phyloP scores from a whole-genome alignment of 106 monocot genomes.

The Iris macrosiphon region DNA sequence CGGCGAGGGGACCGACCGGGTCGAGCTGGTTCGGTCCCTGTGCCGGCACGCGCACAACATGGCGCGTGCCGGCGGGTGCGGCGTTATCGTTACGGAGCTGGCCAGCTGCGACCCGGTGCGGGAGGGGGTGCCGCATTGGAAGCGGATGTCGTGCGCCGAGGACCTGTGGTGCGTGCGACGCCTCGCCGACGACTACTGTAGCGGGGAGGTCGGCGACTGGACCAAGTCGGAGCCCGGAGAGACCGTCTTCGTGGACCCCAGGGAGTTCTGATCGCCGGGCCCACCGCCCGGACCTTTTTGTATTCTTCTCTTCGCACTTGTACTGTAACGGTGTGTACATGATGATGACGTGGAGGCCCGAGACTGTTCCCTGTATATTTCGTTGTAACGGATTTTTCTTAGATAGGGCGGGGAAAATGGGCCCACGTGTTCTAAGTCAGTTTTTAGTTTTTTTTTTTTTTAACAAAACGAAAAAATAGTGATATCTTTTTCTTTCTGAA shows the following conservation, averaged over 20 bases:
- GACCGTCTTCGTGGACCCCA: conserved; percentile 57
- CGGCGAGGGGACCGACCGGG: conserved; percentile 26
- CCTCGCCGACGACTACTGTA: conserved; percentile 29
- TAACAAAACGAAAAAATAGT: no score
- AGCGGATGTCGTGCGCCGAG: conserved; percentile 41
- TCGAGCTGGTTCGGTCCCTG: conserved; percentile 12
- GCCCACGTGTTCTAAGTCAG: no score
- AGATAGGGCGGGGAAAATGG: no score
- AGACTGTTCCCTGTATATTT: no score
- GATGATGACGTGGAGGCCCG: no score
- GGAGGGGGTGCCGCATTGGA: conserved; percentile 44
- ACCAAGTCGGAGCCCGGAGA: conserved; percentile 26
- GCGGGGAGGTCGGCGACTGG: conserved; percentile 44
- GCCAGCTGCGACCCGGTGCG: conserved; percentile 42
- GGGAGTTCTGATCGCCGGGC: conserved; percentile 29
- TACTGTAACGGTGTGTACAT: no score
- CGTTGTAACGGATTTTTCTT: no score
- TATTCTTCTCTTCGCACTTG: no score
- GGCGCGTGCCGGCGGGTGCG: conserved; percentile 32
- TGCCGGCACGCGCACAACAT: conserved; percentile 50
- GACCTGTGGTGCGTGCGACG: conserved; percentile 68
- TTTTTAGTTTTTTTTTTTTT: no score
- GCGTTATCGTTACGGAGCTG: conserved; percentile 54
- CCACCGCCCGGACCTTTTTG: background rate
- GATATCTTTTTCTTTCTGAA: no score